Base-by-base conservation (phyloP, 2,329 filamentous ascomycete genomes). In the Colletotrichum chrysophilum region DNA sequence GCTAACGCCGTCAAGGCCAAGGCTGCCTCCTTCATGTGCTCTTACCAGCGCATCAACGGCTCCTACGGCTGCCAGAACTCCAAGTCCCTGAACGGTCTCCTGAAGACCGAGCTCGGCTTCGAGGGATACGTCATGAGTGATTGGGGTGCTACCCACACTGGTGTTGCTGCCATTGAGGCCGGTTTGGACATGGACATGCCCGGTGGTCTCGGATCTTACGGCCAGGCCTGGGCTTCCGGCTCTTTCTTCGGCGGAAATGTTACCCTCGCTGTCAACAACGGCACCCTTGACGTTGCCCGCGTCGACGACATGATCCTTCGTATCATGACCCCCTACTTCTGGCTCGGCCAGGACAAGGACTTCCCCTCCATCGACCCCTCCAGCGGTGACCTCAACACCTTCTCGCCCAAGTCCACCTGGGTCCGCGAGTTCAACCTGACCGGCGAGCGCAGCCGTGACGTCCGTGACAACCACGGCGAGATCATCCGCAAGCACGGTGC, bases 121-220 rank as follows among this genome's bases (percentile, higher is more conserved):
- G 84, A 88, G 72, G 86, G 86, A 30, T 87, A 86, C 71, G 79
- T 85, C 66, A 81, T 89, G 84, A 85, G 83, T 12, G 87, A 88
- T 75, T 88, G 87, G 85, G 78, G 77, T n/a, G 87, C 83, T 30
- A 84, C 83, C 8, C 83, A 86, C 76, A 56, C 8, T 24, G 86
- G 87, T 55, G 83, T 88, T 3, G 79, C 84, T 6, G 80, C 86
- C 21, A 86, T 87, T 21, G 81, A 87, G 76, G 84, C 85, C 8
- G 88, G 88, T 21, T 81, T 89, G 5, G 88, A 90, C 67, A 87
- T 90, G 85, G 83, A 87, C 61, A 90, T 91, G 88, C 89, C 89
- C 5, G 88, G 87, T 30, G 85, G 81, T 30, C 77, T 84, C 4
- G 82, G 82, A 8, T 2, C 76, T 34, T 82, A 86, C 52, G 85